Evolutionary conservation across 2,329 filamentous ascomycete species (phyloP).

Genomic region (Paecilomyces dactylethromorphus): DNA sequence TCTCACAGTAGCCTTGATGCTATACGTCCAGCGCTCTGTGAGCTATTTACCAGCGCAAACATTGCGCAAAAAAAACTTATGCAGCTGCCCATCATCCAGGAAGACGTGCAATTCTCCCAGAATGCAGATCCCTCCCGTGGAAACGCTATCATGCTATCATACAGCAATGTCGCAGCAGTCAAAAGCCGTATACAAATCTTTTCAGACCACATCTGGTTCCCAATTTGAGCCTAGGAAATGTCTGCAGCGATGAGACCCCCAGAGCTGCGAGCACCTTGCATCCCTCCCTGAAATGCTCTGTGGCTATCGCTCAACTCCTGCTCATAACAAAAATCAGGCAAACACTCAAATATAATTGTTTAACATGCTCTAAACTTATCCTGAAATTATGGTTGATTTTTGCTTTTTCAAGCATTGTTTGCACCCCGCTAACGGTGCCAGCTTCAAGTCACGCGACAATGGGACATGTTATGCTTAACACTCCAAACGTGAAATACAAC

Average conservation of each 20-base stretch:
- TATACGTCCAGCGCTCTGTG: not conserved
- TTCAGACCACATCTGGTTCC: not conserved
- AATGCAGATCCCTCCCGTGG: not conserved
- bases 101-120: not conserved
- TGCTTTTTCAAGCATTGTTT: too few species aligned
- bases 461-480: too few species aligned
- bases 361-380: too few species aligned
- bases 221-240: not conserved
- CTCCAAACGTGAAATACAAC: not conserved
- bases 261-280: not conserved
- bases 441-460: too few species aligned
- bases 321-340: too few species aligned
- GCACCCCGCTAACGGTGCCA: too few species aligned
- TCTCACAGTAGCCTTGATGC: not conserved
- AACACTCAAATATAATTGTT: too few species aligned
- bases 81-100: not conserved
- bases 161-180: not conserved
- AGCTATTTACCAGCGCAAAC: not conserved
- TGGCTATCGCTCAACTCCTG: too few species aligned
- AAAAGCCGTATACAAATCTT: not conserved
- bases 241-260: not conserved
- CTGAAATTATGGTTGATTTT: too few species aligned
- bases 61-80: not conserved
- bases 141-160: not conserved
- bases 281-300: not conserved